Evolutionary conservation across 441 rosid genomes (phyloP).

Genomic region (Croton laevigatus): DNA sequence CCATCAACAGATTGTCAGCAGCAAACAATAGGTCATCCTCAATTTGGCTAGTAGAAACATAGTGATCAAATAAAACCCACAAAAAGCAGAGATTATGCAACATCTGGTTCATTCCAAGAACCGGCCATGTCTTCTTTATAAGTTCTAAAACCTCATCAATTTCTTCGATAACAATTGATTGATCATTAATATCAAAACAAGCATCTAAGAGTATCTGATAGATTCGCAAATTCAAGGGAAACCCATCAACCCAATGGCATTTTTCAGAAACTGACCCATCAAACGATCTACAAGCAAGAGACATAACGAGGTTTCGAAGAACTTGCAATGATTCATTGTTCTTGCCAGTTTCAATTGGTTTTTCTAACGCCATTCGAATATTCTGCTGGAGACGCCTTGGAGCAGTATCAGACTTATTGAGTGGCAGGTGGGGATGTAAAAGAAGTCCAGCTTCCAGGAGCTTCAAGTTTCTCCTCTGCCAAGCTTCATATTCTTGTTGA

Average conservation of each 20-base stretch:
- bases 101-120: conserved; percentile 85
- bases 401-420: conserved; percentile 49
- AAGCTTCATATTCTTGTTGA: conserved; percentile 75
- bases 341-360: conserved; percentile 80
- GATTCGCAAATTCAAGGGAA: conserved; percentile 77
- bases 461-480: conserved; percentile 77
- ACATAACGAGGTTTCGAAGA: conserved; percentile 75
- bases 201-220: conserved; percentile 83
- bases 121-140: conserved; percentile 86
- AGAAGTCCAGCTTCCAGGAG: conserved; percentile 93
- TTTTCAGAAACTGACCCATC: conserved; percentile 73
- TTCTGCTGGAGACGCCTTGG: conserved; percentile 70
- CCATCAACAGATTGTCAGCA: conserved; percentile 64
- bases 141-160: conserved; percentile 92
- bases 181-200: conserved; percentile 74
- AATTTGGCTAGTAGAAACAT: conserved; percentile 72
- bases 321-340: conserved; percentile 83
- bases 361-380: conserved; percentile 72
- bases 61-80: conserved; percentile 85
- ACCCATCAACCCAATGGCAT: conserved; percentile 98
- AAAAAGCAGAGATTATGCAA: conserved; percentile 81
- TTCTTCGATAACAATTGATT: conserved; percentile 74
- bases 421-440: conserved; percentile 71
- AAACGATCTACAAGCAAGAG: conserved; percentile 74
- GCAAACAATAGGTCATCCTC: conserved; percentile 81